Base-by-base conservation (phyloP, 371 early-diverging fungal species). In the Rhizomucor miehei region DNA sequence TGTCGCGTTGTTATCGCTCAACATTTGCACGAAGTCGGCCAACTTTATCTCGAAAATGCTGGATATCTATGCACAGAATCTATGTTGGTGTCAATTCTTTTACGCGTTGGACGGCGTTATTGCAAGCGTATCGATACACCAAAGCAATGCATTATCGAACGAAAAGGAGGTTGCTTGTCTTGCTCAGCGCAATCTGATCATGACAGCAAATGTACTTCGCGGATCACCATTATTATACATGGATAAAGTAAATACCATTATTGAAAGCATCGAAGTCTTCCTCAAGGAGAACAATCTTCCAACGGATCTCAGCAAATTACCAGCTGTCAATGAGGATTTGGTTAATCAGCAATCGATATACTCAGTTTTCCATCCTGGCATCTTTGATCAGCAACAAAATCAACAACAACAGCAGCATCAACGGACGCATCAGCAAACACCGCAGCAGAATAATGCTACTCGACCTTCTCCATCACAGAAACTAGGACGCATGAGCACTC, bases 171-270 rank as follows among this genome's bases (percentile, higher is more conserved):
- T 66, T 8, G 63, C 68, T 8, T 52, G 38, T 25, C 64, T 73
- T 35, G 74, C 77, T 12, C 73, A 71, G 19, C 70, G 66, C 20
- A 75, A 78, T 41, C 50, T 78, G 41, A 67, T 78, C 14, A 52
- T 69, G 9, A 78, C 75, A 1, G 69, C 69, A 34, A 49, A 63
- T 46, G 61, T 78, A 5, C 51, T 78, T 5, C 59, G 65, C 24
- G 54, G 68, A 4, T 80, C 77, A 3, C 84, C 80, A 11, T 62
- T 76, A 14, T 51, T 66, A 0, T 78, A 81, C 24, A 80, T 77
- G 75, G 70, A 69, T 8, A 77, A 77, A 54, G 66, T 84, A 43
- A 60, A 65, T 48, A 67, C 58, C 59, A 74, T 66, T 56, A 71
- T 67, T 56, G 66, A 62, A 52, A 67, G 56, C 59, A 76, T 67